Conservation (phyloP, 2,329 filamentous ascomycete species). For the Epichloe glyceriae region DNA sequence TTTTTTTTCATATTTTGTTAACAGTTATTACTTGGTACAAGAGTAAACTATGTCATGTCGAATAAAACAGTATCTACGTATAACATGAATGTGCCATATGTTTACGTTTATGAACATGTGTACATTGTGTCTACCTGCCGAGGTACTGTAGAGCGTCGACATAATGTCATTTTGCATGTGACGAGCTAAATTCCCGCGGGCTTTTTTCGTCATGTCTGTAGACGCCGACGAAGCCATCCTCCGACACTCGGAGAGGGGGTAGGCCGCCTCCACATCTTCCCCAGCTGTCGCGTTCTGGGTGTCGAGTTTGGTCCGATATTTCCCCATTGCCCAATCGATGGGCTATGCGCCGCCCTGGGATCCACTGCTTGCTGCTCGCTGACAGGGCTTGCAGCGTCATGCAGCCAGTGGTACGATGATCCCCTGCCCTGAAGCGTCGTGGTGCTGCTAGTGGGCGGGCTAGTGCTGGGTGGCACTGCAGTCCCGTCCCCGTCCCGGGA, state of each 20-base stretch:
- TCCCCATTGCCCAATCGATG: not conserved
- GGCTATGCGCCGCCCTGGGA: not conserved
- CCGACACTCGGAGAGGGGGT: not conserved
- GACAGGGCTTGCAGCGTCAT: not conserved
- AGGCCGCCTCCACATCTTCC: not conserved
- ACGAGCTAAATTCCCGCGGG: too few species aligned
- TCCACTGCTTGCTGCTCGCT: not conserved
- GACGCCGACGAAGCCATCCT: not conserved
- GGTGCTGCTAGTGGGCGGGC: not conserved
- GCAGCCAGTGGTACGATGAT: not conserved
- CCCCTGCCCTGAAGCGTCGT: too few species aligned
- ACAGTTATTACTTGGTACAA: too few species aligned
- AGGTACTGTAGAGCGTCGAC: too few species aligned
- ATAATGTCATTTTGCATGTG: too few species aligned
- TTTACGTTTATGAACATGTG: too few species aligned
- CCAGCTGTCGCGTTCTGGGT: not conserved
- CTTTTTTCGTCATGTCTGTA: too few species aligned
- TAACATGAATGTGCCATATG: too few species aligned
- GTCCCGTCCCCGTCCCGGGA: not conserved
- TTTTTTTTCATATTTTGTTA: too few species aligned
- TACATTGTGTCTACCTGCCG: too few species aligned
- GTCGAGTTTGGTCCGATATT: not conserved
- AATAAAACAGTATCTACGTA: too few species aligned
- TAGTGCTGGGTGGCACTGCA: not conserved
- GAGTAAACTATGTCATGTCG: too few species aligned